Evolutionary conservation across 2,329 filamentous ascomycete genomes (phyloP), one percentile per base, ranked within the genome.

Genomic region (Fulvia fulva): DNA sequence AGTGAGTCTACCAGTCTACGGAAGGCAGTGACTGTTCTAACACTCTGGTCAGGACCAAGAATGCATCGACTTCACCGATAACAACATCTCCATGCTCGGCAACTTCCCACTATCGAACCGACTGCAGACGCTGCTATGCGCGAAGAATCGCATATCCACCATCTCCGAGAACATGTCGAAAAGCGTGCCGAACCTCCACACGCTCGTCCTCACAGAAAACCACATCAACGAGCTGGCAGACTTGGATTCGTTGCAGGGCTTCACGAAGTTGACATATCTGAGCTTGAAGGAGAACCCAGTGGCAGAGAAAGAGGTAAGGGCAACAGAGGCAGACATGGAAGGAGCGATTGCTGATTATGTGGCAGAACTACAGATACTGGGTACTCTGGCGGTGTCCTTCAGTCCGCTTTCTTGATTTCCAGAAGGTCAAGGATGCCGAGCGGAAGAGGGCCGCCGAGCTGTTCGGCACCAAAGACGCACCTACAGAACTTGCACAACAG

Each of bases 1-100:
- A 72, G 47, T 50, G n/a, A 28, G 47, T 50, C 26, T 5, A 46
- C 7, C 23, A 22, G 91, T 96, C 79, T 73, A 5, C 44, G 22
- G 1, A 19, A n/a, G 37, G 8, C n/a, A 41, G 37, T 11, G 21
- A 4, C 12, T 1, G 4, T 25, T 8, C 19, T 25, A 12, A 47
- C 44, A 23, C 11, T 19, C 11, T 8, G 1, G 8, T 14, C 16
- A 50, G 47, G 90, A 92, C 69, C 91, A 95, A 83, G 94, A 97
- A 80, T 87, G 90, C 65, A 95, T 99, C 81, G 94, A 99, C 79
- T 87, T 99, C 70, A 97, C 94, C 76, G 94, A 99, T 81, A 99
- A 99, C 76, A 92, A 97, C 76, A 93, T 99, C 71, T 86, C 90
- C 68, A 81, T 88, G 51, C 84, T 99, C 63, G 88, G 87, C 65